Evolutionary conservation across 352 stramenopile genomes (phyloP), one percentile per base, ranked within the genome.

Genomic region (Phytopythium ostracodes): DNA sequence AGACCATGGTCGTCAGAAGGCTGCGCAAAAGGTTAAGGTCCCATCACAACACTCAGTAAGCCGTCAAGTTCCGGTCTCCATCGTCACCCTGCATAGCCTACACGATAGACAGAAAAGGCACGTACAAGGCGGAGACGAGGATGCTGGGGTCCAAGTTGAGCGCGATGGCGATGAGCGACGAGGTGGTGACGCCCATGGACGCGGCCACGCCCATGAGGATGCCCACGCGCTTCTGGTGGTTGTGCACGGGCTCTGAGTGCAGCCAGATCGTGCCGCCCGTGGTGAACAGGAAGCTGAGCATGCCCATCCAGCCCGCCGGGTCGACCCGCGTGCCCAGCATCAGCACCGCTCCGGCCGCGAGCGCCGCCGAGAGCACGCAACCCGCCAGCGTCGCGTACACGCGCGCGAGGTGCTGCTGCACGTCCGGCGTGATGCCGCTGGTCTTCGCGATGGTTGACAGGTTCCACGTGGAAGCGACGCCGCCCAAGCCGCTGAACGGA

Each of bases 61-160:
- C 20, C 1, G 44, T 1, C 14, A 31, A 17, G 18, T 43, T n/a
- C n/a, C n/a, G n/a, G n/a, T n/a, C n/a, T n/a, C n/a, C n/a, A n/a
- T n/a, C n/a, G n/a, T n/a, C n/a, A n/a, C n/a, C n/a, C n/a, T n/a
- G n/a, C n/a, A n/a, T n/a, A n/a, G n/a, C n/a, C n/a, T n/a, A n/a
- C n/a, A n/a, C n/a, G n/a, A 25, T 42, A 58, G 17, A 27, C 20
- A 46, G 51, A 50, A 46, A 49, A 15, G 17, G 4, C 0, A 50
- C 77, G 65, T 81, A 92, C 84, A 93, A 77, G 51, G 89, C 84
- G 29, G 78, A 88, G 43, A 96, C 73, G 46, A 96, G 65, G 42
- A 96, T 84, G 50, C 72, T 76, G 25, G 88, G 83, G 63, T 96
- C 82, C 44, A 95, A 70, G 43, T 81, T 42, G 14, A 94, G 72